A percentile compares a stretch with the other conserved stretches of the same genome.
Conservation (phyloP, 192 early-diverging fungal genomes). For the Coemansia sp. region DNA sequence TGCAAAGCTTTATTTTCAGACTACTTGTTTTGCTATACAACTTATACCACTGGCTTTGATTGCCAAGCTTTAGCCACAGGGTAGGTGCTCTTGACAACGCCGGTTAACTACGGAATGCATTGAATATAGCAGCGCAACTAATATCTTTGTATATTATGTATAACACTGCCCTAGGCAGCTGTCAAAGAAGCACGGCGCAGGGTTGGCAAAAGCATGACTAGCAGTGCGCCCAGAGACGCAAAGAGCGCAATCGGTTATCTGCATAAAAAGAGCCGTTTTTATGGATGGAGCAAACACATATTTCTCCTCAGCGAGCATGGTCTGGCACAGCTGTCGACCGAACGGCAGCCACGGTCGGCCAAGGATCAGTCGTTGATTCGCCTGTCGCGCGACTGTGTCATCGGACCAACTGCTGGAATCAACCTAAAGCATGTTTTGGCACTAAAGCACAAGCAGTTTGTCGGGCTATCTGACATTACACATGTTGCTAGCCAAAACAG, state of each 20-base stretch:
- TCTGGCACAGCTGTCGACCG: conserved; percentile 22
- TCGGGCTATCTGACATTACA: conserved; percentile 16
- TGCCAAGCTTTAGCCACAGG: background rate
- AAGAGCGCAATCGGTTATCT: conserved; percentile 24
- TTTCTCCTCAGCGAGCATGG: conserved; percentile 29
- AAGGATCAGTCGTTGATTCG: background rate
- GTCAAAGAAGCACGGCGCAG: background rate
- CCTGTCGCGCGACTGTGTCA: conserved; percentile 13
- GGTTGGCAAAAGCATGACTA: conserved; percentile 1
- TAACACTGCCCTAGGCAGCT: background rate
- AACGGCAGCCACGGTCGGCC: conserved; percentile 11
- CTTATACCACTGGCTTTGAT: background rate
- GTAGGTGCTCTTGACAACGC: background rate
- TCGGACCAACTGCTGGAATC: conserved; percentile 26
- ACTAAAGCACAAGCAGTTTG: conserved; percentile 27
- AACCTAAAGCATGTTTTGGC: background rate
- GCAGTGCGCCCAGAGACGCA: background rate
- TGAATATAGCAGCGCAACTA: background rate
- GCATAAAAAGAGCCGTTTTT: conserved; percentile 50
- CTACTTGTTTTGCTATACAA: background rate
- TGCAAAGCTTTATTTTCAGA: background rate
- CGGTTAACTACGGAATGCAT: background rate
- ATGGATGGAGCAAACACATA: conserved; percentile 43
- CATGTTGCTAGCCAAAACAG: conserved; percentile 21
- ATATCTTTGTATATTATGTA: background rate